These are phyloP conservation scores for Vitis rotundifolia DNA, from an alignment of 164 flowering plant genomes.

Conservation along the genomic window DNA sequence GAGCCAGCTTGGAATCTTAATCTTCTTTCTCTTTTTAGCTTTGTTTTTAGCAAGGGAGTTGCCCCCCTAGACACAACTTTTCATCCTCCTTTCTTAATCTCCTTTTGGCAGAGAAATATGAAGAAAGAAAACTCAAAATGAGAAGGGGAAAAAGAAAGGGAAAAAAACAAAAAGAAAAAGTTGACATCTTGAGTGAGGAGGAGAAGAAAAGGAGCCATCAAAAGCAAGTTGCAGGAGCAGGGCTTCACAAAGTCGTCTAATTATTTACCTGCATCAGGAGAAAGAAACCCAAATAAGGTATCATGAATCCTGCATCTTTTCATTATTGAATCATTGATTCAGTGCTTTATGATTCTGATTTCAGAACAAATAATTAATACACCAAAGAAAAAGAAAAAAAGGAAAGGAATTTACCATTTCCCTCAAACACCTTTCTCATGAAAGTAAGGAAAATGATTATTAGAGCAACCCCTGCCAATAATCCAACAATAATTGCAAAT, in stretches of 20 bases:
- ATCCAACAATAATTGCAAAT: constrained; percentile 72
- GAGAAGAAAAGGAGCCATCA: constrained; percentile 1
- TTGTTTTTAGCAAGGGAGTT: constrained; percentile 11
- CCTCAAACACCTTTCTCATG: constrained; percentile 43
- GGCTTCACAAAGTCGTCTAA: background rate
- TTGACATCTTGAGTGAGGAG: constrained; percentile 5
- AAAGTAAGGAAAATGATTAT: constrained; percentile 70
- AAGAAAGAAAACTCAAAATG: background rate
- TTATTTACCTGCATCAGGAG: constrained; percentile 32
- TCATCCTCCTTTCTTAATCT: constrained; percentile 2
- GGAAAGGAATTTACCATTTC: constrained; percentile 35
- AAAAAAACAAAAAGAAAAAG: constrained; percentile 1
- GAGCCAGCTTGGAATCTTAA: constrained; percentile 27
- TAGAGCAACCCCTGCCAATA: constrained; percentile 74
- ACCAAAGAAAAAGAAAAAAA: background rate
- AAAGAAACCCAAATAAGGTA: background rate
- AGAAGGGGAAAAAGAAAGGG: background rate
- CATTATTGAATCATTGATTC: background rate
- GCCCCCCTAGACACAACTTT: constrained; percentile 21
- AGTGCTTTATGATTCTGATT: background rate
- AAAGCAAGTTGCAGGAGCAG: constrained; percentile 12
- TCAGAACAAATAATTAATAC: background rate
- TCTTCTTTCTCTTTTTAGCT: constrained; percentile 1
- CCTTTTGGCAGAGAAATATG: background rate
- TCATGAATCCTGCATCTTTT: background rate